Conservation (phyloP, 495 filamentous ascomycete genomes). For the Xylaria intraflava region DNA sequence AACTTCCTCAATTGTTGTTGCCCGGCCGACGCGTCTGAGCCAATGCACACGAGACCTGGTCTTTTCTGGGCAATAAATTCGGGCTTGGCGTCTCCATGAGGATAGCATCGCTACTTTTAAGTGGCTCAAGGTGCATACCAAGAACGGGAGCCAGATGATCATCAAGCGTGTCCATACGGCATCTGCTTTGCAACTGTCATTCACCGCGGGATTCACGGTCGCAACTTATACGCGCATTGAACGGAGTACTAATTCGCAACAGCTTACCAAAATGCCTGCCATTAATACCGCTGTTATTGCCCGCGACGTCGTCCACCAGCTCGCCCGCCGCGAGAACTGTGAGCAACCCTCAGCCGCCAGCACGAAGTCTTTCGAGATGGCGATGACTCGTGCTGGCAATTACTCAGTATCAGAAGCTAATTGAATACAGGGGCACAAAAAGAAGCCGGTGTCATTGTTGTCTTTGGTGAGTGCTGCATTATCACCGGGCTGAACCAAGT, state of each 20-base stretch:
- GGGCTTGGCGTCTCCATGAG: not conserved
- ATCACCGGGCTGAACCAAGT: no score
- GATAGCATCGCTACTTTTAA: not conserved
- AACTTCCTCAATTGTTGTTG: conserved; percentile 1
- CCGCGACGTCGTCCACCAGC: conserved; percentile 37
- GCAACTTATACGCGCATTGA: not conserved
- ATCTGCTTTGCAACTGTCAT: not conserved
- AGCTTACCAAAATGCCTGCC: conserved; percentile 36
- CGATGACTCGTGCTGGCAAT: not conserved
- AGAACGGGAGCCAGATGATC: not conserved
- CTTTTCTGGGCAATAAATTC: not conserved
- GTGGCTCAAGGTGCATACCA: not conserved
- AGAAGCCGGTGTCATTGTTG: conserved; percentile 50
- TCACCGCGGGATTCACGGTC: not conserved
- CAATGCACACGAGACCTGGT: not conserved
- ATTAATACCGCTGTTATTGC: conserved; percentile 41
- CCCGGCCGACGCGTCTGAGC: not conserved
- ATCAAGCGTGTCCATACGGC: not conserved
- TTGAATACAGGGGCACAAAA: conserved; percentile 28
- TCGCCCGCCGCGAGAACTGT: conserved; percentile 48
- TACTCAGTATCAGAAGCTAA: not conserved
- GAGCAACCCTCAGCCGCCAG: conserved; percentile 20
- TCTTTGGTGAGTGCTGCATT: conserved; percentile 29
- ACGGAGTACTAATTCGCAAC: conserved; percentile 14
- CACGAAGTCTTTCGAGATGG: not conserved